phyloP scores from a whole-genome alignment of 495 filamentous ascomycete species.

The Thermothielavioides terrestris region DNA sequence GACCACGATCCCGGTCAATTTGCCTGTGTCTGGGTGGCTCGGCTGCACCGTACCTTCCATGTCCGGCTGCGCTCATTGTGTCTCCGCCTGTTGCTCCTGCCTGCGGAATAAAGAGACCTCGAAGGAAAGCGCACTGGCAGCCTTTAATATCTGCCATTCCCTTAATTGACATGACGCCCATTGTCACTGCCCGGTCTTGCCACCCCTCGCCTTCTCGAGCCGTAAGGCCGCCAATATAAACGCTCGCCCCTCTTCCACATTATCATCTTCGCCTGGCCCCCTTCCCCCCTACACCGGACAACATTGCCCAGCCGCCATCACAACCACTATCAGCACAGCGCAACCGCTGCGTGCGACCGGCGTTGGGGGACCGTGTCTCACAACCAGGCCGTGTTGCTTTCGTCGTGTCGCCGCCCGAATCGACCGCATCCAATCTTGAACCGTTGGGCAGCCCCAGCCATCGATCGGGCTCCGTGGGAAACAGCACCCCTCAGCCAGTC shows the following conservation, averaged over 20 bases:
- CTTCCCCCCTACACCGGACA: background rate
- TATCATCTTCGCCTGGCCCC: constrained; percentile 10
- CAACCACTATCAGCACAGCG: background rate
- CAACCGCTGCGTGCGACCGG: constrained; percentile 11
- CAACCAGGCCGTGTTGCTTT: constrained; percentile 3
- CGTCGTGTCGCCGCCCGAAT: constrained; percentile 13
- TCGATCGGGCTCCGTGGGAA: background rate
- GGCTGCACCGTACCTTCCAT: constrained; percentile 20
- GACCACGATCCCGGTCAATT: background rate
- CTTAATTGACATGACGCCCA: constrained; percentile 25
- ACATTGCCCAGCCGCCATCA: background rate
- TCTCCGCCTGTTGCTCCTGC: constrained; percentile 17
- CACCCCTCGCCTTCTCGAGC: constrained; percentile 8
- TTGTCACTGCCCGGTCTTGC: constrained; percentile 21
- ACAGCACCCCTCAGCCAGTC: background rate
- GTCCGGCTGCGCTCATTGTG: constrained; percentile 29
- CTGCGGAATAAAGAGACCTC: constrained; percentile 26
- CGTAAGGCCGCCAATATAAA: constrained; percentile 13
- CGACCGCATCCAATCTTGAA: constrained; percentile 4
- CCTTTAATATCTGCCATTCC: constrained; percentile 16
- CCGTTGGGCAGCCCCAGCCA: constrained; percentile 1
- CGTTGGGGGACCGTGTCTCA: constrained; percentile 11
- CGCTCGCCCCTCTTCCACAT: constrained; percentile 3
- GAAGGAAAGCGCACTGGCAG: constrained; percentile 7
- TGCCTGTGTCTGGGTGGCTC: background rate